Base-by-base conservation (phyloP, 371 early-diverging fungal genomes). In the Blakeslea trispora region DNA sequence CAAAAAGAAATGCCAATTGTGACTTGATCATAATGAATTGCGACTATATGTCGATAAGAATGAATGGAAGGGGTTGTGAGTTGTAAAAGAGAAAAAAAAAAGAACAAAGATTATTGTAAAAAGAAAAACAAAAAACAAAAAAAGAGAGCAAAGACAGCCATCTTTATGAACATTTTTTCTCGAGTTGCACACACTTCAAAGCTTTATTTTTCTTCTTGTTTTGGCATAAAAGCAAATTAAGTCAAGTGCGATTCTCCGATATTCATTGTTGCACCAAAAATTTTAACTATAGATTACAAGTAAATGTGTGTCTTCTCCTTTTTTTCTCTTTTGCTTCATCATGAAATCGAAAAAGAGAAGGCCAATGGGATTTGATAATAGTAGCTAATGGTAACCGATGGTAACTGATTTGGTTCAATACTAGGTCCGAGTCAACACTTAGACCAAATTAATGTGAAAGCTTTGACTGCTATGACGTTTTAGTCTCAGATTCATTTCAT, bases 11-110 rank as follows among this genome's bases (percentile, higher is more conserved):
- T 28, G 51, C 3, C 44, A 45, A 45, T 8, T 17, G 46, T 22
- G 59, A 52, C 46, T 59, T 51, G 32, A 59, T 40, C 45, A 45
- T 39, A 13, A n/a, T 43, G n/a, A 23, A 37, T 14, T 2, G n/a
- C n/a, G 18, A 17, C 14, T 37, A 13, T 32, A 14, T 37, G 9
- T 37, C 37, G 11, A 37, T 37, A 13, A 14, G 1, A 37, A 37
- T 37, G 37, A 37, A 37, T 37, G 37, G 37, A 14, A 37, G 14
- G 37, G n/a, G 15, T 28, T 15, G 13, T 9, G 24, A n/a, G 22
- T 11, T 46, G 22, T 18, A 18, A 7, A 5, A 5, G 18, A 18
- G 17, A 43, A 21, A 5, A 21, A 43, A 6, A 43, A 18, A 43
- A 17, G 18, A 43, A 6, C 17, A 18, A 43, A 17, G 18, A 43